A percentile compares a stretch with the other conserved stretches of the same genome.
Evolutionary conservation across 2,329 filamentous ascomycete genomes (phyloP).

Genomic region (Aspergillus sp.): DNA sequence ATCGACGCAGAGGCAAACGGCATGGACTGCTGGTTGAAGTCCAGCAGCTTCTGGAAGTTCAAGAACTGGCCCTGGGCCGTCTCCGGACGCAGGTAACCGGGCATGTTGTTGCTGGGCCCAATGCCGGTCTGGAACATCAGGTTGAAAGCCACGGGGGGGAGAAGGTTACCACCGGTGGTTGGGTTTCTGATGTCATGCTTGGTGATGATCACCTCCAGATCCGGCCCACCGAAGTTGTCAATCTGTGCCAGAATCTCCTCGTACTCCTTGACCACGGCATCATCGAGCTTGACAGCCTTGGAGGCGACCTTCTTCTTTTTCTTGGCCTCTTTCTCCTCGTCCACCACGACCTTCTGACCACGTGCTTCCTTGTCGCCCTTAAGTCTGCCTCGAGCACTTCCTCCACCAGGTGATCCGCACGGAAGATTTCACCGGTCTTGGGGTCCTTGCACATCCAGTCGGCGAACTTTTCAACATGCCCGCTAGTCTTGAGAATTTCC

Average conservation of each 20-base stretch:
- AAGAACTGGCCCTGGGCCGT: slow-evolving; percentile 97
- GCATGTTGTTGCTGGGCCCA: slow-evolving; percentile 78
- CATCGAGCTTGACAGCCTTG: slow-evolving; percentile 76
- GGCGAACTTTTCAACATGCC: slow-evolving; percentile 95
- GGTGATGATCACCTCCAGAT: slow-evolving; percentile 78
- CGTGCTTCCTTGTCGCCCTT: slow-evolving; percentile 90
- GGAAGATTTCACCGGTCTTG: slow-evolving; percentile 92
- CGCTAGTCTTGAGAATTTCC: slow-evolving; percentile 87
- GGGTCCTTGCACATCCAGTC: slow-evolving; percentile 99
- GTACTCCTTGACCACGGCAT: slow-evolving; percentile 79
- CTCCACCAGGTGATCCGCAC: slow-evolving; percentile 94
- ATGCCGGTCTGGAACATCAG: slow-evolving; percentile 98
- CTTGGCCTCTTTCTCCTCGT: slow-evolving; percentile 73
- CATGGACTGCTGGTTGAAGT: slow-evolving; percentile 92
- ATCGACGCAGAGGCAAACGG: slow-evolving; percentile 96
- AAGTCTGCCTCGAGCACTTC: slow-evolving; percentile 78
- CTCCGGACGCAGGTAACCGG: slow-evolving; percentile 83
- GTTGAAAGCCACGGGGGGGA: slow-evolving; percentile 84
- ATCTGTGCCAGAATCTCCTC: slow-evolving; percentile 86
- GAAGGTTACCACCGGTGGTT: slow-evolving; percentile 64
- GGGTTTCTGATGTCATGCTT: slow-evolving; percentile 91
- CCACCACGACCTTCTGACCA: slow-evolving; percentile 58
- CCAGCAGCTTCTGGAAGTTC: slow-evolving; percentile 91
- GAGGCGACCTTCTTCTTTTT: slow-evolving; percentile 74
- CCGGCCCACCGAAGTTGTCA: slow-evolving; percentile 84